Evolutionary conservation across 768 basidiomycete genomes (phyloP).

Genomic region (Naematelia aurantialba): DNA sequence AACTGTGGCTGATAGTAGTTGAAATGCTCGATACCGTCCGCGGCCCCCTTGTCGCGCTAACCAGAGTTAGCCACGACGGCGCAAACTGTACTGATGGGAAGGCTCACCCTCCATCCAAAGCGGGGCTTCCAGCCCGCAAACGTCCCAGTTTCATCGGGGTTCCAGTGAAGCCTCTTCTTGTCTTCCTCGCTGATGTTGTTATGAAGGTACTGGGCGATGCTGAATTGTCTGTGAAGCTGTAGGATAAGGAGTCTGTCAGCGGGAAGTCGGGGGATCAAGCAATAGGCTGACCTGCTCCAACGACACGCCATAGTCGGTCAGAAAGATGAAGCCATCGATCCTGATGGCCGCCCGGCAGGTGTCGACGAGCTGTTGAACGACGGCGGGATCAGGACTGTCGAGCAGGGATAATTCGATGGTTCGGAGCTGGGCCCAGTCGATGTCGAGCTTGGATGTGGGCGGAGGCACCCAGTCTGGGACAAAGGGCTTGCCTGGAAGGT

Average conservation of each 20-base stretch:
- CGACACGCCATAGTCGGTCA: conserved; percentile 14
- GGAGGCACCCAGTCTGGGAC: conserved; percentile 2
- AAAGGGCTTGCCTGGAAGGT: conserved; percentile 8
- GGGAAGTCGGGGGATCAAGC: not conserved
- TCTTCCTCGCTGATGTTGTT: conserved; percentile 16
- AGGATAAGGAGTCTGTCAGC: not conserved
- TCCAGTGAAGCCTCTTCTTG: conserved; percentile 9
- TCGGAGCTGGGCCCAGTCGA: conserved; percentile 5
- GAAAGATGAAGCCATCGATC: conserved; percentile 16
- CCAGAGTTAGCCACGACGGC: conserved; percentile 3
- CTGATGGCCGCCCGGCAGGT: conserved; percentile 7
- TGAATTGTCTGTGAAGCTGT: conserved; percentile 11
- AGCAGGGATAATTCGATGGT: conserved; percentile 14
- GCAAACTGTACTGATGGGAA: not conserved
- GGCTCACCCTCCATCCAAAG: conserved; percentile 11
- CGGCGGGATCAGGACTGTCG: conserved; percentile 10
- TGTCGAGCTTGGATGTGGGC: conserved; percentile 4
- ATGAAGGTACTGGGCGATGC: conserved; percentile 7
- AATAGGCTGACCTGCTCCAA: conserved; percentile 10
- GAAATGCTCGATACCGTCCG: conserved; percentile 15
- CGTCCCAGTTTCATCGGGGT: conserved; percentile 6
- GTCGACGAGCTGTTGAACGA: not conserved
- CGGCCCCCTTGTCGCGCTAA: conserved; percentile 5
- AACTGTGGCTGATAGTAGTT: conserved; percentile 16
- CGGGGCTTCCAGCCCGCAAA: conserved; percentile 24